Evolutionary conservation across 768 basidiomycete genomes (phyloP), one percentile per base, ranked within the genome.

Genomic region (Amanita jacksonii): DNA sequence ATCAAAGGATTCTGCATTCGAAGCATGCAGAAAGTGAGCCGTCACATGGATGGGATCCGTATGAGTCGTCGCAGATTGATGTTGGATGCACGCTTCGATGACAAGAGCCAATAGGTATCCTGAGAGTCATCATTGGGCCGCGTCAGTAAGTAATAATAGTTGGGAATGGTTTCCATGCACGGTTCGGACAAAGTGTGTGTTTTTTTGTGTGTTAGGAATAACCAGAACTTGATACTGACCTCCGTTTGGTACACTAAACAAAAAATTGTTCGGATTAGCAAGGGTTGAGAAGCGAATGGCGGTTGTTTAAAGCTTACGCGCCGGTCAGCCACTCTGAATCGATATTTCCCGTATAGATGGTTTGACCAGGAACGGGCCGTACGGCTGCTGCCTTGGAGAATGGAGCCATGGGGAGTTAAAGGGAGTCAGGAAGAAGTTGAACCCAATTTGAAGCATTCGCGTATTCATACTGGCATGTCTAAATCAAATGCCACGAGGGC

Each of bases 61-160:
- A 55, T 80, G 79, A 9, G 52, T 18, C 7, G 73, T 69, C 2
- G 55, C 46, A 1, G 65, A 59, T 56, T 82, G 80, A 45, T 72
- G 58, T 39, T 67, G 62, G 6, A 76, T 64, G 46, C 73, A 76
- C 15, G 79, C 70, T 28, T 81, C 67, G 0, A 83, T 46, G 15
- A 77, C 58, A 33, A 76, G 57, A 0, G 72, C 76, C 12, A 83
- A 62, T 13, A 75, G 60, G 52, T 80, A 82, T 18, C 81, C 81
- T 84, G n/a, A 25, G 1, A 52, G 13, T 34, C 22, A 37, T 19
- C 7, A n/a, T n/a, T n/a, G n/a, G n/a, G 37, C 27, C 27, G 7
- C 27, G 27, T 28, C 12, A 28, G n/a, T n/a, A n/a, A n/a, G n/a
- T n/a, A n/a, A n/a, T n/a, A n/a, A n/a, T n/a, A n/a, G n/a, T n/a